Conservation (phyloP, 495 filamentous ascomycete species). For the Hyaloscypha variabilis region DNA sequence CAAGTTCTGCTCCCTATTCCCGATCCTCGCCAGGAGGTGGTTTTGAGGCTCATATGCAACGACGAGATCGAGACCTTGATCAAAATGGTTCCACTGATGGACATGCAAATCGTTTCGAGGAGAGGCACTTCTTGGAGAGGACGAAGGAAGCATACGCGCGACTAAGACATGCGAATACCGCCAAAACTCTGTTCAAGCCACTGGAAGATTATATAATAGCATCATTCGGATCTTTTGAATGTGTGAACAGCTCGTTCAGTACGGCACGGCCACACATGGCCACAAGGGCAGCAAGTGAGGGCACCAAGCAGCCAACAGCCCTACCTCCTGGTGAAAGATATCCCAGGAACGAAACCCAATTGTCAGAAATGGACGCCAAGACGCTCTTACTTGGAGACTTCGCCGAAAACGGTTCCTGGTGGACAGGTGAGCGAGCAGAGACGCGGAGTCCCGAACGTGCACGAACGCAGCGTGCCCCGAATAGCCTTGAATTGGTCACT, state of each 20-base stretch:
- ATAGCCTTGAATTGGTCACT: conserved; percentile 45
- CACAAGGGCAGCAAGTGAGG: conserved; percentile 45
- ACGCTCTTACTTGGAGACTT: conserved; percentile 78
- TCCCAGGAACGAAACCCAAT: conserved; percentile 26
- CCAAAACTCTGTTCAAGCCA: conserved; percentile 60
- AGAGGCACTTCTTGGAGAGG: not conserved
- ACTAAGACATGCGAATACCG: not conserved
- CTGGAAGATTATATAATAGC: conserved; percentile 76
- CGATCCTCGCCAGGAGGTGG: conserved; percentile 24
- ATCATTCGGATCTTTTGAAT: conserved; percentile 69
- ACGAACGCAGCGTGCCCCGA: conserved; percentile 31
- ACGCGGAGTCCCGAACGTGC: conserved; percentile 36
- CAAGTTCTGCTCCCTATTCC: conserved; percentile 22
- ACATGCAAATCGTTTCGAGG: not conserved
- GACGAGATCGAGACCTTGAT: not conserved
- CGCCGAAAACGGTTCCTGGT: conserved; percentile 85
- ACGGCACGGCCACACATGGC: conserved; percentile 40
- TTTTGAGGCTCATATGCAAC: conserved; percentile 23
- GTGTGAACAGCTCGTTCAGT: conserved; percentile 74
- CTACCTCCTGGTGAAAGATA: conserved; percentile 4
- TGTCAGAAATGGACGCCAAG: conserved; percentile 72
- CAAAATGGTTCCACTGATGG: not conserved
- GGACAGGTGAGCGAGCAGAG: conserved; percentile 63
- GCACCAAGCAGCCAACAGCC: conserved; percentile 25
- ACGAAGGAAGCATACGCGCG: not conserved